These are phyloP conservation scores for Fraxinus platypoda DNA, from an alignment of 305 asterid species.

Conservation along the genomic window DNA sequence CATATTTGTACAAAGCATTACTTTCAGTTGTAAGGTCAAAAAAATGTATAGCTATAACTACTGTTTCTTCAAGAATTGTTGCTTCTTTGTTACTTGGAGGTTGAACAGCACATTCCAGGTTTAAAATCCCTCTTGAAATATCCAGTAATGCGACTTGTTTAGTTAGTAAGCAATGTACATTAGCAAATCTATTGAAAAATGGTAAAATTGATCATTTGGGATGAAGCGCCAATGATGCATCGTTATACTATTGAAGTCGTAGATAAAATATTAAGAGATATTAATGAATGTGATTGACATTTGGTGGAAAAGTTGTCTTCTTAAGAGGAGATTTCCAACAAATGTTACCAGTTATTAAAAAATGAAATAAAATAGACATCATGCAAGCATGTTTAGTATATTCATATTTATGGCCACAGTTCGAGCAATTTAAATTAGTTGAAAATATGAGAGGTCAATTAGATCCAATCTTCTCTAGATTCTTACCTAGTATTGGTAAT, in stretches of 20 bases:
- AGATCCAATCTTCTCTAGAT: not conserved
- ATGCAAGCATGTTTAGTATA: not conserved
- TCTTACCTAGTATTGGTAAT: not conserved
- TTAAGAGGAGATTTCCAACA: conserved; percentile 7
- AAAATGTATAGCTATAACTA: not conserved
- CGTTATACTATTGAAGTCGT: not conserved
- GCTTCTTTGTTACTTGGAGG: not conserved
- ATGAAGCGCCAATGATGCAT: conserved; percentile 1
- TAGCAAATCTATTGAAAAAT: not conserved
- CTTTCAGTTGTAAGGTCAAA: not conserved
- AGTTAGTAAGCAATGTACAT: not conserved
- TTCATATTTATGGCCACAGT: not conserved
- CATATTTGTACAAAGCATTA: not conserved
- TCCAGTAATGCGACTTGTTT: not conserved
- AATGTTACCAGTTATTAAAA: not conserved
- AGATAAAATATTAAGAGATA: not conserved
- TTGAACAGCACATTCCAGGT: conserved; percentile 2
- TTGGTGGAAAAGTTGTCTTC: not conserved
- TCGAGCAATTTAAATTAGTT: not conserved
- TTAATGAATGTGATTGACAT: not conserved
- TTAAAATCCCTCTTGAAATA: not conserved
- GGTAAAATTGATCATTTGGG: conserved; percentile 1
- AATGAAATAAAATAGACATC: not conserved
- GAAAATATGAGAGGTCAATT: not conserved
- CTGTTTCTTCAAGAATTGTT: not conserved